A percentile compares a stretch with the other conserved stretches of the same genome.
Conservation (phyloP, 129 eudicot genomes). For the Saposhnikovia divaricata region DNA sequence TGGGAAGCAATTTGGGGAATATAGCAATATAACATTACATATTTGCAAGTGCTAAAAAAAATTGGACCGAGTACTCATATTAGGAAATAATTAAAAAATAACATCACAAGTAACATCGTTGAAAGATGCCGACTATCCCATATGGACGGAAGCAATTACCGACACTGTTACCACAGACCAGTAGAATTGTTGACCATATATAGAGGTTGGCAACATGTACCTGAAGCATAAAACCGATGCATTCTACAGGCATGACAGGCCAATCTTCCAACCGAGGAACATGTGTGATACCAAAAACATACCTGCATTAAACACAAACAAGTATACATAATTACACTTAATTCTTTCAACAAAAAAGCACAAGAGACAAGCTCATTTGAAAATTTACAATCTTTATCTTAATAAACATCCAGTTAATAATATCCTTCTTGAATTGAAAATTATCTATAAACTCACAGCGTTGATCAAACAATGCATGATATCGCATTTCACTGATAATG, state of each 20-base stretch:
- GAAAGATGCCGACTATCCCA: background rate
- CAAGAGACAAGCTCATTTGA: background rate
- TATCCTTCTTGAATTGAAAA: background rate
- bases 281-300: constrained; percentile 92
- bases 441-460: background rate
- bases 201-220: constrained; percentile 21
- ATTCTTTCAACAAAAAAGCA: background rate
- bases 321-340: background rate
- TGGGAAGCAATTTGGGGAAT: background rate
- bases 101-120: background rate
- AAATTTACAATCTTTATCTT: background rate
- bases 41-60: background rate
- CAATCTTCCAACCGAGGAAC: constrained; percentile 97
- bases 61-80: background rate
- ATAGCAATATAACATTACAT: too few relatives aligned
- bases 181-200: background rate
- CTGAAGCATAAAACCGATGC: constrained; percentile 85
- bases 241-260: constrained; percentile 98
- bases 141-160: background rate
- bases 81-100: background rate
- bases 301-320: constrained; percentile 17
- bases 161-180: background rate
- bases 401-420: background rate
- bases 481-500: background rate
- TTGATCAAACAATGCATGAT: background rate